Percentiles rank a stretch among this genome's conserved stretches.
Evolutionary conservation across 805 yeast species (phyloP).

Genomic region (Zygosaccharomyces pseudorouxii): DNA sequence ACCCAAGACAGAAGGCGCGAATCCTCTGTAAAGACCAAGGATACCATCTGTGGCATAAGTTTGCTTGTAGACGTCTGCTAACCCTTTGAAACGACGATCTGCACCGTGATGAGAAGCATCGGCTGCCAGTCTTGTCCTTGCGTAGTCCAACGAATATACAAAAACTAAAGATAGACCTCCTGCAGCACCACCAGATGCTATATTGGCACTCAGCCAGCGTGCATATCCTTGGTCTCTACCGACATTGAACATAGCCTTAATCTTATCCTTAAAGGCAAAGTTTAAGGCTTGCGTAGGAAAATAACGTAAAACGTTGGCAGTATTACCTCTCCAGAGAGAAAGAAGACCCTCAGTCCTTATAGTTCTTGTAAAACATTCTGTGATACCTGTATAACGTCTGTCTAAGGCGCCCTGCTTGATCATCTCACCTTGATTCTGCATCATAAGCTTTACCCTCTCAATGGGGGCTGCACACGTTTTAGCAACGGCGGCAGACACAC

Average conservation of each 20-base stretch:
- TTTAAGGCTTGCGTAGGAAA: slow-evolving; percentile 97
- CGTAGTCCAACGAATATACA: slow-evolving; percentile 93
- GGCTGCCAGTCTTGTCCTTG: slow-evolving; percentile 96
- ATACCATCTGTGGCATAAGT: slow-evolving; percentile 88
- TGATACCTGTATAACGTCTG: slow-evolving; percentile 75
- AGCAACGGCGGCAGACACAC: slow-evolving; percentile 96
- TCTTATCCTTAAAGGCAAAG: slow-evolving; percentile 95
- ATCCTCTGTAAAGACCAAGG: slow-evolving; percentile 96
- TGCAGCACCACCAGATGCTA: slow-evolving; percentile 96
- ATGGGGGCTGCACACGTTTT: slow-evolving; percentile 95
- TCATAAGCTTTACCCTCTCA: slow-evolving; percentile 84
- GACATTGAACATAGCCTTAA: slow-evolving; percentile 89
- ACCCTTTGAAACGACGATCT: slow-evolving; percentile 90
- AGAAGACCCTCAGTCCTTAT: slow-evolving; percentile 81
- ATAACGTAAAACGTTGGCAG: slow-evolving; percentile 94
- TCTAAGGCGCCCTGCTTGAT: slow-evolving; percentile 89
- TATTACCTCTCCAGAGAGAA: slow-evolving; percentile 97
- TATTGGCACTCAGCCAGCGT: slow-evolving; percentile 91
- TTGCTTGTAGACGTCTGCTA: slow-evolving; percentile 88
- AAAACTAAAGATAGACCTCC: slow-evolving; percentile 92
- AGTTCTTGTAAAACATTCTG: slow-evolving; percentile 87
- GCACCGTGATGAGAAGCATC: slow-evolving; percentile 79
- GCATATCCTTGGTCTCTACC: slow-evolving; percentile 81
- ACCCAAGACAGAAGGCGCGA: slow-evolving; percentile 93
- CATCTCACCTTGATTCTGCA: slow-evolving; percentile 96